Conservation (phyloP, 805 yeast genomes). For the Cyberlindnera bimundalis region DNA sequence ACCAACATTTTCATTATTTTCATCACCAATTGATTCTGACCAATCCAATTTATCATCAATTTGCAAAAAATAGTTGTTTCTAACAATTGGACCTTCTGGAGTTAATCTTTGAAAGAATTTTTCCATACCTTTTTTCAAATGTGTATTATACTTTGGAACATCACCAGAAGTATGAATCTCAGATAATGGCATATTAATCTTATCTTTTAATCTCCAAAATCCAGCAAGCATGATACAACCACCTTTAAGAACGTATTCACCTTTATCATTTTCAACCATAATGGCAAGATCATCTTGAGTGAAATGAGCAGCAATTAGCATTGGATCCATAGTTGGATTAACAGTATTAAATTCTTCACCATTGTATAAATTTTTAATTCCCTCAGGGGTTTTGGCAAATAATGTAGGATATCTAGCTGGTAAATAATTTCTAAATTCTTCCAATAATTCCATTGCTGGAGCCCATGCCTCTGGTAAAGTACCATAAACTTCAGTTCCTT, state of each 20-base stretch:
- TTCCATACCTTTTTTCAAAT: constrained; percentile 61
- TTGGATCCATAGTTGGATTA: constrained; percentile 47
- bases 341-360: constrained; percentile 43
- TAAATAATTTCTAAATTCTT: constrained; percentile 48
- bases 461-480: constrained; percentile 47
- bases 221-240: constrained; percentile 67
- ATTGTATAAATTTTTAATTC: constrained; percentile 41
- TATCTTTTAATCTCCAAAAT: constrained; percentile 66
- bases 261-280: constrained; percentile 57
- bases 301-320: constrained; percentile 52
- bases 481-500: constrained; percentile 44
- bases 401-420: constrained; percentile 57
- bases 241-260: constrained; percentile 52
- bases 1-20: constrained; percentile 47
- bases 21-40: constrained; percentile 63
- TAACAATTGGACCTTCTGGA: constrained; percentile 59
- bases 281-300: constrained; percentile 67
- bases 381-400: constrained; percentile 31
- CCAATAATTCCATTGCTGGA: constrained; percentile 54
- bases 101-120: constrained; percentile 56
- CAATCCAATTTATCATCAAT: constrained; percentile 61
- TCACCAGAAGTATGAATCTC: constrained; percentile 64
- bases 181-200: constrained; percentile 49
- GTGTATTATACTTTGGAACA: constrained; percentile 61
- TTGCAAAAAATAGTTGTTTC: constrained; percentile 65